phyloP scores from a whole-genome alignment of 2,329 filamentous ascomycete genomes.

The Penicillium sp. region DNA sequence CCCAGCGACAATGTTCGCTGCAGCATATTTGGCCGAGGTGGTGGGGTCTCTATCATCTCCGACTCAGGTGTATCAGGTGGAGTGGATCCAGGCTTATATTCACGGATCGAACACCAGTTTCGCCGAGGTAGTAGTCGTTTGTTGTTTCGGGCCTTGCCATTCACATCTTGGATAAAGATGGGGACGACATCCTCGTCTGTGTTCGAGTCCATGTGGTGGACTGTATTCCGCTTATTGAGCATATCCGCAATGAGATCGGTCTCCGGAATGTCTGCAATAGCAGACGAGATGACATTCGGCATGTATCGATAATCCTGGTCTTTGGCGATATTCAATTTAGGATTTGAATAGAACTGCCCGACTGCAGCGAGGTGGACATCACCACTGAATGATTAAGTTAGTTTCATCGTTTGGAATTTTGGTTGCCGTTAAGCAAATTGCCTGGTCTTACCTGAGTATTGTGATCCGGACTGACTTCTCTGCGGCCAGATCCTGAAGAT shows the following conservation, averaged over 20 bases:
- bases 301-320: slow-evolving; percentile 95
- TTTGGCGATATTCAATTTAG: slow-evolving; percentile 77
- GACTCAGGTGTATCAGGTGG: slow-evolving; percentile 66
- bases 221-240: slow-evolving; percentile 86
- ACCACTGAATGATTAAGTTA: slow-evolving; percentile 55
- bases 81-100: slow-evolving; percentile 76
- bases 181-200: slow-evolving; percentile 97
- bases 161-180: slow-evolving; percentile 84
- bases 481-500: slow-evolving; percentile 88
- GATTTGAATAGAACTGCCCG: slow-evolving; percentile 92
- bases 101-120: slow-evolving; percentile 92
- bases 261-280: slow-evolving; percentile 89
- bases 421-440: neutral
- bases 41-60: slow-evolving; percentile 36
- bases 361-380: slow-evolving; percentile 82
- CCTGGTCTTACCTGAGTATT: slow-evolving; percentile 64
- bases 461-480: slow-evolving; percentile 91
- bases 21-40: slow-evolving; percentile 42
- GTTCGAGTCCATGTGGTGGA: slow-evolving; percentile 63
- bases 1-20: slow-evolving; percentile 63
- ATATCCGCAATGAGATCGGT: slow-evolving; percentile 86
- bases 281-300: slow-evolving; percentile 90
- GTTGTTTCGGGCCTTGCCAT: slow-evolving; percentile 87
- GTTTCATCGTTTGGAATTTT: neutral
- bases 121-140: slow-evolving; percentile 82